These are phyloP conservation scores for Paramecium sexaurelia DNA, from an alignment of 73 alveolate species.

Conservation along the genomic window DNA sequence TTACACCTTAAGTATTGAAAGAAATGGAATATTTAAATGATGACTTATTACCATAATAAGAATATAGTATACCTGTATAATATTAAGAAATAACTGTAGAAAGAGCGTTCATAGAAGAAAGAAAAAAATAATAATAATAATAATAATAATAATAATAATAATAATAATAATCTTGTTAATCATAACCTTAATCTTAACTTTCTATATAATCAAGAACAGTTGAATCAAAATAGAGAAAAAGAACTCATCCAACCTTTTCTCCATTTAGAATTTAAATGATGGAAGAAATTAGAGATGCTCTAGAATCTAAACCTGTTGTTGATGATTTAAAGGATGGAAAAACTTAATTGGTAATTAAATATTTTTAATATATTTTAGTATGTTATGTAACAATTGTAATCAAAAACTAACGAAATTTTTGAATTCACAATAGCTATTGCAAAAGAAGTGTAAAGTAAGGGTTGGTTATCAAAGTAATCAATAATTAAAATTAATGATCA, in stretches of 20 bases:
- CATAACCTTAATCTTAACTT: background rate
- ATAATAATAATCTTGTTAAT: background rate
- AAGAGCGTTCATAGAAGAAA: background rate
- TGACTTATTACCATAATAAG: conserved; percentile 8
- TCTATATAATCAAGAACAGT: background rate
- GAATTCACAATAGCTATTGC: background rate
- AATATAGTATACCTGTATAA: background rate
- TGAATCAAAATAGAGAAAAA: background rate
- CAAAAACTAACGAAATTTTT: background rate
- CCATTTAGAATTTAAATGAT: background rate
- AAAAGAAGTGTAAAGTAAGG: background rate
- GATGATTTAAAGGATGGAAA: conserved; percentile 1
- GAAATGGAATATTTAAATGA: conserved; percentile 28
- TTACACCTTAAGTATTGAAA: background rate
- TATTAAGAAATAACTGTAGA: conserved; percentile 12
- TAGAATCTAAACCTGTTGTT: background rate
- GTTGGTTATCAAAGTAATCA: conserved; percentile 9
- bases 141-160: background rate
- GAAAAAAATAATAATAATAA: background rate
- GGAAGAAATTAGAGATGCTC: conserved; percentile 34
- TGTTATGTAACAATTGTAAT: background rate
- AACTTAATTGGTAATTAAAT: background rate
- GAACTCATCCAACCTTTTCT: conserved; percentile 17
- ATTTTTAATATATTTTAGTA: background rate
- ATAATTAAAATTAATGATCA: background rate